A percentile compares a stretch with the other conserved stretches of the same genome.
Conservation (phyloP, 768 basidiomycete species). For the Mycena polygramma region DNA sequence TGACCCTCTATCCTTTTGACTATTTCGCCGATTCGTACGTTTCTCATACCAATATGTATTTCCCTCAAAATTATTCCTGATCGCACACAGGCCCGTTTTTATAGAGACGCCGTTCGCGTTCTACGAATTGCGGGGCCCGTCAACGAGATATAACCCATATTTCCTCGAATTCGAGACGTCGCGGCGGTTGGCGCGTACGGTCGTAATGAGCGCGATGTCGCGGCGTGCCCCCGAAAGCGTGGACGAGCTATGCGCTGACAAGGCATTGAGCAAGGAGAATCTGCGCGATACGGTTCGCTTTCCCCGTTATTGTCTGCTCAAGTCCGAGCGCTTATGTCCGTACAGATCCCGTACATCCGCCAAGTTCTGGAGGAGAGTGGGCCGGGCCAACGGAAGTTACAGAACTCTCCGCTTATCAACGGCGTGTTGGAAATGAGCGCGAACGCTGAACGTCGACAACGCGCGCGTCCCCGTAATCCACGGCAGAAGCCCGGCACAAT, state of each 20-base stretch:
- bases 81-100: constrained; percentile 65
- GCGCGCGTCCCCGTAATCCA: constrained; percentile 28
- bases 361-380: constrained; percentile 21
- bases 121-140: constrained; percentile 69
- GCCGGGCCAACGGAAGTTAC: no score
- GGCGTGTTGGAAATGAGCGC: constrained; percentile 14
- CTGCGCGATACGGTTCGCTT: constrained; percentile 25
- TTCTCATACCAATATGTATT: neutral
- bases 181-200: constrained; percentile 63
- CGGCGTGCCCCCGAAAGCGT: constrained; percentile 46
- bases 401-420: constrained; percentile 22
- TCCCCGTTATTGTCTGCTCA: neutral
- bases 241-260: constrained; percentile 53
- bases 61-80: constrained; percentile 8
- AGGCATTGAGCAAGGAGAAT: constrained; percentile 37
- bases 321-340: neutral
- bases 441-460: neutral
- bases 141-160: constrained; percentile 55
- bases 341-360: constrained; percentile 25
- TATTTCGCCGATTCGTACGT: constrained; percentile 69
- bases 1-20: constrained; percentile 65
- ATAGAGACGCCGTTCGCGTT: constrained; percentile 75
- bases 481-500: constrained; percentile 34
- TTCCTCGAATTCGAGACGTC: constrained; percentile 66
- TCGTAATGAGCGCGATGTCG: constrained; percentile 53